Evolutionary conservation across 192 early-diverging fungal species (phyloP).

Genomic region (Lunasporangiospora selenospora): DNA sequence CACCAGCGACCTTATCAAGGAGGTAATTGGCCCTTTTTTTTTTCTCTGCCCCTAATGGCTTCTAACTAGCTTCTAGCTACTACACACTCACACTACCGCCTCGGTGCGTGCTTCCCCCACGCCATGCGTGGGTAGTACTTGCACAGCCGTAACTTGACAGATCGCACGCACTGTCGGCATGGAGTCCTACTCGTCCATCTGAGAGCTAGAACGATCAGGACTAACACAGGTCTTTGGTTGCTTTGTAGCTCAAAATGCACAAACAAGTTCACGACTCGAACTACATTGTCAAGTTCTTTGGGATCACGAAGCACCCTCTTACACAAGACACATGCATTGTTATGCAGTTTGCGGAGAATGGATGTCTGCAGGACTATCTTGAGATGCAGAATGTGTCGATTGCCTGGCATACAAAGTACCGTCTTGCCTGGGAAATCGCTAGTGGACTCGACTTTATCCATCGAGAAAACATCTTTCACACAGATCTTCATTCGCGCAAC

Average conservation of each 20-base stretch:
- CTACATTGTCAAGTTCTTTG: constrained; percentile 52
- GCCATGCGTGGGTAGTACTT: too few relatives aligned
- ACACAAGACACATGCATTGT: constrained; percentile 47
- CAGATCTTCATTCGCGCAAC: constrained; percentile 44
- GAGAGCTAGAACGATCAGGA: too few relatives aligned
- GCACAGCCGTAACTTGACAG: too few relatives aligned
- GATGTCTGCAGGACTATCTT: constrained; percentile 47
- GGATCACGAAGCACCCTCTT: constrained; percentile 50
- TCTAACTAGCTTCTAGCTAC: too few relatives aligned
- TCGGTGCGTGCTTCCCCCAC: too few relatives aligned
- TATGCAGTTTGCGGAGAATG: constrained; percentile 51
- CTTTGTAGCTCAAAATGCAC: constrained; percentile 49
- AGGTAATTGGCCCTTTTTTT: too few relatives aligned
- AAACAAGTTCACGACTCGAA: constrained; percentile 50
- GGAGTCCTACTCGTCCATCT: too few relatives aligned
- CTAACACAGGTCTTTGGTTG: too few relatives aligned
- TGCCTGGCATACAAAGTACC: constrained; percentile 45
- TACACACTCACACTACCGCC: too few relatives aligned
- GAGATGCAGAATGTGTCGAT: constrained; percentile 41
- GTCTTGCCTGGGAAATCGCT: constrained; percentile 49
- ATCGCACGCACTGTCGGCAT: too few relatives aligned
- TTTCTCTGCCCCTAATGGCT: too few relatives aligned
- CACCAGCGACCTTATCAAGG: constrained; percentile 45
- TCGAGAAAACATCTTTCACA: constrained; percentile 48
- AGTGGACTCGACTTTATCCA: constrained; percentile 47